Base-by-base conservation (phyloP, 2,329 filamentous ascomycete species). In the Trichoderma gracile region DNA sequence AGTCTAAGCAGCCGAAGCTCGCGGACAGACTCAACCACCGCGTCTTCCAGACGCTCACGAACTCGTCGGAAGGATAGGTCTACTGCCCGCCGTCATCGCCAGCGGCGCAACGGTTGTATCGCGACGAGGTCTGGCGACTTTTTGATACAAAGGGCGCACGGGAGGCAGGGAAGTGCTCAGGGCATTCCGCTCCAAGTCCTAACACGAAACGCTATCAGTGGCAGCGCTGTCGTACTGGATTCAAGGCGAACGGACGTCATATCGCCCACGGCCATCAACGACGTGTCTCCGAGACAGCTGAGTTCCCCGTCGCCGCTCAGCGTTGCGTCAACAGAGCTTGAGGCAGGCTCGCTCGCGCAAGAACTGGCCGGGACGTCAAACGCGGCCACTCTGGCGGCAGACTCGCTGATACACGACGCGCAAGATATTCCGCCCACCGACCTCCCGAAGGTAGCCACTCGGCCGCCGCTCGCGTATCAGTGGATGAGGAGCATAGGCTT, bases 291-390 rank as follows among this genome's bases (percentile, higher is more conserved):
- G 33, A 78, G 59, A 3, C 15, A 38, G n/a, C n/a, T 54, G 14
- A 50, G 40, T n/a, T 54, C 59, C n/a, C 59, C 59, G 1, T 52
- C 47, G 6, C 47, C 59, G 5, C 77, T 77, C 47, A 77, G 76
- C 49, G 69, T 68, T 66, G 68, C 73, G 5, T 38, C 33, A 5
- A 5, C 33, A 38, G 75, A 1, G 21, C 60, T 63, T 15, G 60
- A 56, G 7, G 52, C 52, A 6, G 43, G 50, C 17, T 63, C 47
- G 6, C 52, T 38, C n/a, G 42, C 47, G 14, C 53, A 55, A 56
- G 77, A 80, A 62, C 71, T 80, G 3, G 77, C 78, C 1, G 69
- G 68, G 9, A 74, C 72, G 1, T 71, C 73, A 2, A 69, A 71
- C 0, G 68, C 70, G 5, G 33, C 38, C 23, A 56, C 17, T 21